Base-by-base conservation (phyloP, 768 basidiomycete genomes). In the Artomyces pyxidatus region DNA sequence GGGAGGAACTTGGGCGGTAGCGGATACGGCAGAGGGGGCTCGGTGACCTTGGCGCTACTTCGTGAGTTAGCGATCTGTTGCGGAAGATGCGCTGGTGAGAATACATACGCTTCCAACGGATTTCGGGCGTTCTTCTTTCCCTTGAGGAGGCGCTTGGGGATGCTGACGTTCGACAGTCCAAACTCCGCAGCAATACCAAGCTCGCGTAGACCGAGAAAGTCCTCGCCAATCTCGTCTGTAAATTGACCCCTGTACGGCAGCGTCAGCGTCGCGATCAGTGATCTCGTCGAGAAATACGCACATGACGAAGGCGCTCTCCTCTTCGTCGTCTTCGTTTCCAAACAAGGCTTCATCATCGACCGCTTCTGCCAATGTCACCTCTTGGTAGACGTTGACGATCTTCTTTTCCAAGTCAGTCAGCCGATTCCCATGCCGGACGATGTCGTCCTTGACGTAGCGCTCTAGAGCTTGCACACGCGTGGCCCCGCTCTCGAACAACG, bases 181-280 rank as follows among this genome's bases (percentile, higher is more conserved):
- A 87, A 74, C 60, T 96, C 94, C 37, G 76, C 77, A 19, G 90
- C 92, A 44, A 96, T 89, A 26, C 93, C 94, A 38, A 92, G 69
- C 60, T 88, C 91, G 43, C 80, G 77, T 23, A 97, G 73, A 10
- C 94, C 94, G 11, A 97, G 76, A 68, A 94, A 95, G 64, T 98
- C 94, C 58, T 93, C 92, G 27, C 92, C 93, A 14, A 94, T 75
- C 14, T 81, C 73, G 44, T 91, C 88, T 0, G 89, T 84, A 63
- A 95, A 92, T 59, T 88, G 85, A 45, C 92, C 92, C 60, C 85
- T 87, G 59, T 2, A 49, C 14, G 43, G 16, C 37, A 41, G 37
- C 10, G 11, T 42, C 23, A 42, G 56, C 3, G 45, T 51, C 29
- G 39, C 35, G 27, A 51, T 48, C 45, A 19, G n/a, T 25, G 14